phyloP scores from a whole-genome alignment of 495 filamentous ascomycete species.

The Pseudoneurospora amorphoporcata region DNA sequence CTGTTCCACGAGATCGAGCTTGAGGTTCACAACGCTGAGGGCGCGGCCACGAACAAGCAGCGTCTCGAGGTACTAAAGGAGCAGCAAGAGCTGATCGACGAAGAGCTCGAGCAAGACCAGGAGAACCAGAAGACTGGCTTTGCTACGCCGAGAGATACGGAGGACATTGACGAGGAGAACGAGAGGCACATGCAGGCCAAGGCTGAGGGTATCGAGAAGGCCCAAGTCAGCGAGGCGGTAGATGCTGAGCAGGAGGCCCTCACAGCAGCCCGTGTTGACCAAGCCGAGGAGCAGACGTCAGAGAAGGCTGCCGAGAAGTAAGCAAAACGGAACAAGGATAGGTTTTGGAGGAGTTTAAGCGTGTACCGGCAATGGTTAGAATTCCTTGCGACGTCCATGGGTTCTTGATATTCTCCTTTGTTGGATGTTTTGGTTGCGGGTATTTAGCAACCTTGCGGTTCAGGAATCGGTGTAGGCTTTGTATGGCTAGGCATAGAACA shows the following conservation, averaged over 20 bases:
- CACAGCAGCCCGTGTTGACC: slow-evolving; percentile 9
- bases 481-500: neutral
- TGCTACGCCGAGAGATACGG: slow-evolving; percentile 74
- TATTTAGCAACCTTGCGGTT: neutral
- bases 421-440: neutral
- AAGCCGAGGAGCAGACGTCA: slow-evolving; percentile 15
- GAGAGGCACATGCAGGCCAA: slow-evolving; percentile 32
- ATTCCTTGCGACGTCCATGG: neutral
- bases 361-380: neutral
- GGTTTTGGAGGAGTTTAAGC: neutral
- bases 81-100: slow-evolving; percentile 95
- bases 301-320: neutral
- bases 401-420: neutral
- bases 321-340: neutral
- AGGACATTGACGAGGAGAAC: slow-evolving; percentile 64
- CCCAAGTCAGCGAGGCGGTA: slow-evolving; percentile 32
- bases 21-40: slow-evolving; percentile 93
- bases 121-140: slow-evolving; percentile 55
- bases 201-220: slow-evolving; percentile 27
- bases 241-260: slow-evolving; percentile 32
- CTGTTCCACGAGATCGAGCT: slow-evolving; percentile 99
- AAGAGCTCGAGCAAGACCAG: slow-evolving; percentile 86
- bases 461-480: neutral
- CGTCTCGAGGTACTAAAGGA: slow-evolving; percentile 98
- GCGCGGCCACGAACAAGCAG: slow-evolving; percentile 97